Evolutionary conservation across 1,284 basidiomycete species (phyloP), one percentile per base, ranked within the genome.

Genomic region (Malassezia sp.): DNA sequence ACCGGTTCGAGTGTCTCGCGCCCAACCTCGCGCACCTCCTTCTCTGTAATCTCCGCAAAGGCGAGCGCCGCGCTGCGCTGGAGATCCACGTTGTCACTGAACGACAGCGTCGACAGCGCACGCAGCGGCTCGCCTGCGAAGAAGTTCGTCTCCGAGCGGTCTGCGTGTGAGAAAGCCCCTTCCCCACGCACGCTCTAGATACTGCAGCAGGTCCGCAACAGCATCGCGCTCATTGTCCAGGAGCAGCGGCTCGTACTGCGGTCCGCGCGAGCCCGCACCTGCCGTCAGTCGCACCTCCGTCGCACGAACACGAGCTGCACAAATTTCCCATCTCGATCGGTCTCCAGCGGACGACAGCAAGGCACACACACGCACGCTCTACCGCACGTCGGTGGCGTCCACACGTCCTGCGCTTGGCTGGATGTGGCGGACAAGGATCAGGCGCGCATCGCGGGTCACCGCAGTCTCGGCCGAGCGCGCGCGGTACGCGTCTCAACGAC

Each of bases 21-120:
- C 12, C 86, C 88, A 15, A 99, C 93, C 49, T 89, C 87, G 40
- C 90, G 80, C 42, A 97, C 91, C 74, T 99, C 93, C 76, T 97
- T 97, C 76, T 99, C 93, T 15, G 93, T 99, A 59, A 97, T 99
- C 73, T 99, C 93, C 38, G 93, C 93, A 70, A 97, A 99, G 1
- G 93, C 93, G 37, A 99, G 79, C 4, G 93, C 93, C 2, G 93
- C 93, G 58, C 88, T 93, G 39, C 93, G 81, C 75, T 99, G 93
- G 28, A 99, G 77, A 74, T 97, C 93, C 63, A 99, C 93, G 74
- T 99, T 99, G 76, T 97, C 93, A 26, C 86, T 90, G 76, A 96
- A 99, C 12, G 89, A 95, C 56, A 99, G 82, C 50, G 89, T 97
- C 11, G 90, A 96, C 52, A 97, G 77, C 34, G 93, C 89, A 43